Evolutionary conservation across 306 rosid species (phyloP).

Genomic region (Quercus agrifolia): DNA sequence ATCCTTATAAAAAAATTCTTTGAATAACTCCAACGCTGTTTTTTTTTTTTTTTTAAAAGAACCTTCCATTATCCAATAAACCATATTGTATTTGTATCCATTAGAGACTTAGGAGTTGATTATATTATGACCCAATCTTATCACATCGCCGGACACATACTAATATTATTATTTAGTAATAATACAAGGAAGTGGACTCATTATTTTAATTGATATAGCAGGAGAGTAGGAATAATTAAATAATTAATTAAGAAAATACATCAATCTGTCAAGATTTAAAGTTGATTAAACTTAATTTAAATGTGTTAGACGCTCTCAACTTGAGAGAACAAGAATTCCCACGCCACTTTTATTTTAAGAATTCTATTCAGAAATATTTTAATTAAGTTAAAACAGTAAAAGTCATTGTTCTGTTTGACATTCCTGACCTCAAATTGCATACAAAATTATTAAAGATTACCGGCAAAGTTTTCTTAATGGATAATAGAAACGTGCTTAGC

Average conservation of each 20-base stretch:
- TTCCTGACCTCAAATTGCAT: not conserved
- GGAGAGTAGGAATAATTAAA: not conserved
- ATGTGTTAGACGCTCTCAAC: not conserved
- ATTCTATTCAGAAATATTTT: no score
- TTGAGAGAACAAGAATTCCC: not conserved
- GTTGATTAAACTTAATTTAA: not conserved
- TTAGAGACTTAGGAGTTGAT: no score
- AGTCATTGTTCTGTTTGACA: slow-evolving; percentile 11
- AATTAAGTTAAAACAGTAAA: no score
- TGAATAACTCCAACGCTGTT: no score
- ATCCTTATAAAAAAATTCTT: no score
- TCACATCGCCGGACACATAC: no score
- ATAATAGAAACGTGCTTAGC: slow-evolving; percentile 26
- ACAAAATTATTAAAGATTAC: not conserved
- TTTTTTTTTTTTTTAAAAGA: no score
- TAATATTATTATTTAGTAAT: not conserved
- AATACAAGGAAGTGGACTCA: not conserved
- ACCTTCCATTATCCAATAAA: no score
- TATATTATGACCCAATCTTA: not conserved
- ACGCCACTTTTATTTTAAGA: not conserved
- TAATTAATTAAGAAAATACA: no score
- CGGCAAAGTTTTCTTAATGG: slow-evolving; percentile 1
- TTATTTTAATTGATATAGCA: not conserved
- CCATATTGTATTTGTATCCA: no score
- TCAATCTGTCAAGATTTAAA: not conserved